A percentile compares a stretch with the other conserved stretches of the same genome.
These are phyloP conservation scores for Trichoderma koningiopsis DNA, from an alignment of 2,329 filamentous ascomycete species.

Conservation along the genomic window DNA sequence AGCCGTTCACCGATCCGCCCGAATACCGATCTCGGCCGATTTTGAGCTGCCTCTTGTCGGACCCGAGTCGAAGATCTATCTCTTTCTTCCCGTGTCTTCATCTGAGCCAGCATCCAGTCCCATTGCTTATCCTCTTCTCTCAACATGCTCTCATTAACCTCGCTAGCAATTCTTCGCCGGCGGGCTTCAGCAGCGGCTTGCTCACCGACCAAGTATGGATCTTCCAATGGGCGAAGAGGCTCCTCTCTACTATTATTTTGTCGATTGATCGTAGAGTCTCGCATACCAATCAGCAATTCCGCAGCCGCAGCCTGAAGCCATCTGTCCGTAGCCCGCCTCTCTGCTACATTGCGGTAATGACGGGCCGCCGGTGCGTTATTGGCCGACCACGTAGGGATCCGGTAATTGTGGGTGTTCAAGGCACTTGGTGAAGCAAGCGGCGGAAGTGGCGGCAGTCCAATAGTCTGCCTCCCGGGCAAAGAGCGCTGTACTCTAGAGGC, in stretches of 20 bases:
- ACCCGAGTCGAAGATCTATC: constrained; percentile 51
- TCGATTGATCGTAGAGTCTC: constrained; percentile 11
- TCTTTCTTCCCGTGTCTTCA: constrained; percentile 54
- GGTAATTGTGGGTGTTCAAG: constrained; percentile 55
- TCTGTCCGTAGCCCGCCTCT: constrained; percentile 57
- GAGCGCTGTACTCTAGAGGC: constrained; percentile 32
- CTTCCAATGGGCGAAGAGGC: constrained; percentile 58
- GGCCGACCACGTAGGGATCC: constrained; percentile 61
- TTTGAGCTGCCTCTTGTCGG: constrained; percentile 43
- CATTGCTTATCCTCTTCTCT: constrained; percentile 60
- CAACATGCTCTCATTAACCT: constrained; percentile 58
- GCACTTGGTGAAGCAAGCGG: constrained; percentile 41
- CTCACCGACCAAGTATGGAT: constrained; percentile 69
- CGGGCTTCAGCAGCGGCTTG: constrained; percentile 61
- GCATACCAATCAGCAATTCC: constrained; percentile 28
- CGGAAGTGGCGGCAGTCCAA: constrained; percentile 56
- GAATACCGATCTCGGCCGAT: constrained; percentile 43
- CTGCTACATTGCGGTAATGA: constrained; percentile 65
- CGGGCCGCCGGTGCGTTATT: constrained; percentile 56
- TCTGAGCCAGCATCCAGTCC: constrained; percentile 61
- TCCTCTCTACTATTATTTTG: constrained; percentile 20
- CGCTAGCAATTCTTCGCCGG: constrained; percentile 57
- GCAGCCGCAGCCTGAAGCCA: constrained; percentile 37
- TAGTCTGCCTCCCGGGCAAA: constrained; percentile 38
- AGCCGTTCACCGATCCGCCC: constrained; percentile 44